Evolutionary conservation across 2,329 filamentous ascomycete genomes (phyloP), one percentile per base, ranked within the genome.

Genomic region (Phaeophleospora eucalypticola): DNA sequence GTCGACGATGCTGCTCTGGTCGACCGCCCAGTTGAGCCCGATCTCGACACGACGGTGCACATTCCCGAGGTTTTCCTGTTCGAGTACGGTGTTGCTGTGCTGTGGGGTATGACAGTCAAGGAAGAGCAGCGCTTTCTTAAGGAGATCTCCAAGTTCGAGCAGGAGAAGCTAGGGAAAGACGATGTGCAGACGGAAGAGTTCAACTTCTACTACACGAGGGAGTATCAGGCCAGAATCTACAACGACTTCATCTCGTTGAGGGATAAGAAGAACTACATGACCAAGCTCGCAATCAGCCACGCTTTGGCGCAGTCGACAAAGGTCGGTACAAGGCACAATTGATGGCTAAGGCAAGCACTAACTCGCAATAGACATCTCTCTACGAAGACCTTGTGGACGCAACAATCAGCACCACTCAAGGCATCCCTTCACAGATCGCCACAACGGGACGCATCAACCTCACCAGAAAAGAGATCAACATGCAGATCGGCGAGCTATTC

Each of bases 401-500:
- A 44, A 97, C 91, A 2, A 94, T 98, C 59, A 86, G 94, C 57
- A 84, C 86, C 1, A 96, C 90, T 61, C 94, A 95, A 65, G 88
- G 94, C 49, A 87, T 98, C 3, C 93, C 93, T 0, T 84, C 87
- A 7, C 87, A 95, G 67, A 95, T 98, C 58, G 91, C 93, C 2
- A 74, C 87, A 55, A 96, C 91, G 0, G 93, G 93, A 54, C 93
- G 90, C 63, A 93, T 98, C 63, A 84, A 87, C 45, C 81, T 98
- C 48, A 89, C 84, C 48, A 83, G 91, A 36, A 82, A 83, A 49
- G 83, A 97, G 66, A 96, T 98, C 75, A 97, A 97, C 75, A 97
- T 97, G 90, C 90, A 97, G 70, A 96, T 98, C 51, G 93, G 93
- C 66, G 90, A 98, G 72, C 81, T 98, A 44, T 98, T 98, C 69